Base-by-base conservation (phyloP, 345 rosid genomes). In the Rubroshorea leprosula region DNA sequence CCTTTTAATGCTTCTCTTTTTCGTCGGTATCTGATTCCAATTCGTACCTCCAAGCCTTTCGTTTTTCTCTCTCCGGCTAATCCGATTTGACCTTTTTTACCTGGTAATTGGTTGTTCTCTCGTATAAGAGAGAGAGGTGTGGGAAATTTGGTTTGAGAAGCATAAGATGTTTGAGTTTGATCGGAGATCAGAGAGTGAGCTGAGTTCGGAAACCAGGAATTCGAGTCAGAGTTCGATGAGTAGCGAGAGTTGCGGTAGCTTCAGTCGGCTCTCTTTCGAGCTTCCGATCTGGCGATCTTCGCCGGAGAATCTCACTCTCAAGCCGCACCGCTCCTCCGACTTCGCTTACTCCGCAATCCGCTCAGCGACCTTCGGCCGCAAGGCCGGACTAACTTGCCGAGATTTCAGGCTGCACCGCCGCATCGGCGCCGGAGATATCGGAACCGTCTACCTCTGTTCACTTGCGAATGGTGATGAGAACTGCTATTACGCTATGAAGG, bases 361-460 rank as follows among this genome's bases (percentile, higher is more conserved):
- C 21, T 78, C 82, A 12, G 64, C 72, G 23, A 68, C 68, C 25
- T 68, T 71, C 35, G 75, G 75, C 57, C 62, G 83, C 6, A 71
- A 72, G 49, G 20, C 68, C 0, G 77, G 80, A 6, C 80, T 84
- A 2, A 66, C 78, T 2, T 76, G 86, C 77, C 78, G 91, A 16
- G 91, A 89, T 78, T 89, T 93, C 67, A 71, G 72, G 4, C 89
- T 86, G 50, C 64, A 76, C 69, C 85, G 88, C 47, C 80, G 76
- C 23, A 71, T 93, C 60, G 97, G 99, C 10, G 69, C 89, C 12
- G 99, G 99, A 46, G 97, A 93, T 16, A 85, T 89, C 62, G 97
- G 99, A 0, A 89, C 93, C 0, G 97, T 93, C 0, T 89, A 80
- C 72, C 82, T 93, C 45, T 93, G 99, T 66, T 82, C 75, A 2